phyloP scores from a whole-genome alignment of 2,329 filamentous ascomycete species.

The Endoconidiophora laricicola region DNA sequence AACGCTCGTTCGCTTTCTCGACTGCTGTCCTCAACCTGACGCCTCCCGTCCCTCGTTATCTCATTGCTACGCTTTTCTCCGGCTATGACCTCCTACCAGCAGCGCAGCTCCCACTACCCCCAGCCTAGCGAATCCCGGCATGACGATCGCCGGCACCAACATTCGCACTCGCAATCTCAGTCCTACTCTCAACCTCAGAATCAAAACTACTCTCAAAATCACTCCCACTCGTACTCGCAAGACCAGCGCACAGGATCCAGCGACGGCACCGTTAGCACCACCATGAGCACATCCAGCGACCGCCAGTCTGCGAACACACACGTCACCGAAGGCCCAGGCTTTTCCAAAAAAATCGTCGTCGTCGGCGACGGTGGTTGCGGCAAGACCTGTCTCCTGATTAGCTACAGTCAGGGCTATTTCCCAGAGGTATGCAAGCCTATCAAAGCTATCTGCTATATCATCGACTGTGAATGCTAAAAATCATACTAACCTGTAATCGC shows the following conservation, averaged over 20 bases:
- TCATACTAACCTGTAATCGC: background rate
- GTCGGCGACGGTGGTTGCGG: slow-evolving; percentile 96
- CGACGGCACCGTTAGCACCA: slow-evolving; percentile 80
- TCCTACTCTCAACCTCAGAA: background rate
- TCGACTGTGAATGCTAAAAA: background rate
- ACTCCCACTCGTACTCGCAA: slow-evolving; percentile 22
- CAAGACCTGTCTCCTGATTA: slow-evolving; percentile 96
- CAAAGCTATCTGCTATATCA: background rate
- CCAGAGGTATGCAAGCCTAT: slow-evolving; percentile 44
- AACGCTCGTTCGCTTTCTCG: no score
- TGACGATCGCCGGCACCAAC: slow-evolving; percentile 8
- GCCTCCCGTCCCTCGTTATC: no score
- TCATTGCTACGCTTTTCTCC: no score
- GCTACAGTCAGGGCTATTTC: slow-evolving; percentile 97
- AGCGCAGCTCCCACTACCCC: slow-evolving; percentile 10
- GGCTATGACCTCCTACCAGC: slow-evolving; percentile 12
- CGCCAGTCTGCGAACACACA: slow-evolving; percentile 66
- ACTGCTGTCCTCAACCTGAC: no score
- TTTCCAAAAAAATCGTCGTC: slow-evolving; percentile 96
- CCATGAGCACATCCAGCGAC: slow-evolving; percentile 57
- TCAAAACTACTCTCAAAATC: slow-evolving; percentile 1
- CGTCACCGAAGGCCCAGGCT: slow-evolving; percentile 77
- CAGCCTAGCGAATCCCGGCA: slow-evolving; percentile 10
- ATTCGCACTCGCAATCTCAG: slow-evolving; percentile 8
- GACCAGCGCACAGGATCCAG: slow-evolving; percentile 51